Percentiles rank a stretch among this genome's conserved stretches.
These are phyloP conservation scores for Zelonia costaricensis DNA, from an alignment of 208 protist genomes.

Conservation along the genomic window DNA sequence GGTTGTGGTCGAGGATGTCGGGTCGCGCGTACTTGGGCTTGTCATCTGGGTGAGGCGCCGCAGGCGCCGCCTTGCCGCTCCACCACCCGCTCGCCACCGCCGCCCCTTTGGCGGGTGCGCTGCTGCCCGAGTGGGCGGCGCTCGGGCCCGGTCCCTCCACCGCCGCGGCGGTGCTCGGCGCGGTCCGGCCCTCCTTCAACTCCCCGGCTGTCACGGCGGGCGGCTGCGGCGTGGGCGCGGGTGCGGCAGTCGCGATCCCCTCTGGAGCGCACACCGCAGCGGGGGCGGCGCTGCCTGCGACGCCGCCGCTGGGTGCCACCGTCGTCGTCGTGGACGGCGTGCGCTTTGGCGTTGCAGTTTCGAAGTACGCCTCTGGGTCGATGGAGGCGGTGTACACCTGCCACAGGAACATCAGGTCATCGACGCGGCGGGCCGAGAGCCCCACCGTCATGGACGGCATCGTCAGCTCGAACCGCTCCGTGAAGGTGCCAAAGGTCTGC, in stretches of 20 bases:
- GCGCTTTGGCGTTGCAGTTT: too few relatives aligned
- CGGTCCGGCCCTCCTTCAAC: neutral
- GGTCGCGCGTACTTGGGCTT: conserved; percentile 32
- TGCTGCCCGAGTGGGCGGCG: neutral
- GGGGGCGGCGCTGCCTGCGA: neutral
- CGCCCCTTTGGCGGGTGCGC: too few relatives aligned
- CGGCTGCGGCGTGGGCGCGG: neutral
- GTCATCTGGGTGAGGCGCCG: conserved; percentile 22
- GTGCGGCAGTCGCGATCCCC: too few relatives aligned
- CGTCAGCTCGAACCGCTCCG: conserved; percentile 55
- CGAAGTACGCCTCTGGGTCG: conserved; percentile 46
- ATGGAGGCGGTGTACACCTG: conserved; percentile 84
- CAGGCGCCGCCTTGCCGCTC: conserved; percentile 18
- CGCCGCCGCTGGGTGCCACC: neutral
- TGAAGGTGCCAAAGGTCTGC: conserved; percentile 86
- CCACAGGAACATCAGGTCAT: conserved; percentile 88
- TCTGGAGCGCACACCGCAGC: neutral
- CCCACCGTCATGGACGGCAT: conserved; percentile 82
- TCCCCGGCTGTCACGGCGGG: conserved; percentile 1
- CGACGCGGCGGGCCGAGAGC: conserved; percentile 65
- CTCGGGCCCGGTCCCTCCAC: neutral
- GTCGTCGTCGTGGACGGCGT: conserved; percentile 16
- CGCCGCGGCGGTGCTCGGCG: neutral
- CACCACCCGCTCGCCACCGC: conserved; percentile 19
- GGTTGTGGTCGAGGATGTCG: conserved; percentile 54